Evolutionary conservation across 2,329 filamentous ascomycete genomes (phyloP).

Genomic region (Talaromyces sp.): DNA sequence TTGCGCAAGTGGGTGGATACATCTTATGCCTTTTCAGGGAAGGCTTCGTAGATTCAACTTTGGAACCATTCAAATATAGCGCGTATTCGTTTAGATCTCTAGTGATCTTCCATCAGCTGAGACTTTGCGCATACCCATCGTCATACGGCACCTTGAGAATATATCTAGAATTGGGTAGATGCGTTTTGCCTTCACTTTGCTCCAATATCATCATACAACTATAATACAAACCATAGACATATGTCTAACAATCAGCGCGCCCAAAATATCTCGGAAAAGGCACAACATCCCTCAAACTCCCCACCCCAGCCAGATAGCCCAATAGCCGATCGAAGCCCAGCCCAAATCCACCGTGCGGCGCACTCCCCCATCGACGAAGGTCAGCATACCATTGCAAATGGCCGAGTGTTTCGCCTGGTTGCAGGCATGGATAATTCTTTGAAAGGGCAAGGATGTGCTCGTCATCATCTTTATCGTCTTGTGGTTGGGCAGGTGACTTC

Average conservation of each 20-base stretch:
- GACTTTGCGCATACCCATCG: no score
- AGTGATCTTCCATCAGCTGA: no score
- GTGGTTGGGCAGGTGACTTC: constrained; percentile 14
- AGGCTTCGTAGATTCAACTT: no score
- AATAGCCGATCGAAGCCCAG: constrained; percentile 84
- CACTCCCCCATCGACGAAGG: constrained; percentile 83
- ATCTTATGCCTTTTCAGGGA: no score
- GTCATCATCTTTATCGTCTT: constrained; percentile 9
- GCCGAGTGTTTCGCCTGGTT: constrained; percentile 41
- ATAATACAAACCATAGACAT: background rate
- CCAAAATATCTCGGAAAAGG: constrained; percentile 72
- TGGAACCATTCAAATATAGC: no score
- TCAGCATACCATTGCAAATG: constrained; percentile 82
- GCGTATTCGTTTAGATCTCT: no score
- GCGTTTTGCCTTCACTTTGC: no score
- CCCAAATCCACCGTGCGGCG: constrained; percentile 87
- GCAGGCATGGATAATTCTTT: constrained; percentile 34
- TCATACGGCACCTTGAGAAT: no score
- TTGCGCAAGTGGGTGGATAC: no score
- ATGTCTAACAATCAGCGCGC: constrained; percentile 48
- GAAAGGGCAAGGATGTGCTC: constrained; percentile 21
- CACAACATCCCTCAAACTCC: constrained; percentile 79
- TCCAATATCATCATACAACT: background rate
- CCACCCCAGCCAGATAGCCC: constrained; percentile 76
- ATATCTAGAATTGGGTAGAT: no score